Evolutionary conservation across 108 stramenopile species (phyloP), one percentile per base, ranked within the genome.

Genomic region (Craspedostauros australis): DNA sequence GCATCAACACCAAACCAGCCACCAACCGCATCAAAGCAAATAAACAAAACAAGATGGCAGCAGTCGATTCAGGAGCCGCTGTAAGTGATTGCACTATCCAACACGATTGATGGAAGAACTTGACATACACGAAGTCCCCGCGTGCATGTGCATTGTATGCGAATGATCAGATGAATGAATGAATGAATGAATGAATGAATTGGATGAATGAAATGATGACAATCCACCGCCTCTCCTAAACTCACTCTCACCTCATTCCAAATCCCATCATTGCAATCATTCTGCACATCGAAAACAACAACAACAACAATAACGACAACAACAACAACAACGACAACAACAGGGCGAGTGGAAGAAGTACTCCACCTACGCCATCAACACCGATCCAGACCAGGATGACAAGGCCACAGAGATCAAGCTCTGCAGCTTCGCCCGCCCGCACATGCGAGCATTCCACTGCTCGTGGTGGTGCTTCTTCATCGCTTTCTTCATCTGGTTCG

Each of bases 401-500:
- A 79, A 72, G 45, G 83, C 83, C 54, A 82, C 50, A 4, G 70
- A 66, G n/a, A 72, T 88, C 60, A 77, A 72, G 57, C 65, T 88
- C n/a, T 72, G 61, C 43, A 68, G 27, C 56, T 72, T 77, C 34
- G 40, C 68, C 14, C 64, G 80, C 4, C 84, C 84, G 38, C 84
- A 86, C 56, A 86, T 82, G 85, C 64, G 88, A 43, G 85, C 82
- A 1, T 86, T 89, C 57, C 87, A 89, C 60, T 70, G 57, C 44
- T 56, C 76, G 19, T 85, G 83, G 83, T 59, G 64, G 30, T 55
- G 62, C 36, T 94, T 88, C 70, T 89, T 90, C 71, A 66, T 70
- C 20, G 91, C 91, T 21, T 95, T 95, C 71, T 77, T 89, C 66
- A 75, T 80, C 48, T 95, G 94, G 94, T 95, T 95, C 54, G 70